Evolutionary conservation across 495 filamentous ascomycete genomes (phyloP).

Genomic region (Daldinia decipiens): DNA sequence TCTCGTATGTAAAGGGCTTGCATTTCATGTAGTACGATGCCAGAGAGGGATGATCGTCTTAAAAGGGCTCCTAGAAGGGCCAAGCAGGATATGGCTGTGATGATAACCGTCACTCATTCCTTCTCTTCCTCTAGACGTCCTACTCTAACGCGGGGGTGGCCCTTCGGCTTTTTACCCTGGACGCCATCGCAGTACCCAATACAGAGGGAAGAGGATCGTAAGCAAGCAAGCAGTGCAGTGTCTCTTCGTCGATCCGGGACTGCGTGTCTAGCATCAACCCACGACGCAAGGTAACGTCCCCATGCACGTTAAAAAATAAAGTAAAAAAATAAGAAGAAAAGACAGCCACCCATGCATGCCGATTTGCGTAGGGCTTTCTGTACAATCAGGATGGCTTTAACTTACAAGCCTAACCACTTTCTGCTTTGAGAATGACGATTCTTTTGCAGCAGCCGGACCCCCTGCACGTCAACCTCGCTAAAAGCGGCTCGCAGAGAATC

Average conservation of each 20-base stretch:
- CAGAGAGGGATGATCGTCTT: slow-evolving; percentile 15
- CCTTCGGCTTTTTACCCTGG: slow-evolving; percentile 36
- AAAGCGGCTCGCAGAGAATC: slow-evolving; percentile 46
- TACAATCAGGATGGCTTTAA: slow-evolving; percentile 35
- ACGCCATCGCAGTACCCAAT: slow-evolving; percentile 20
- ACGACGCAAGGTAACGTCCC: slow-evolving; percentile 44
- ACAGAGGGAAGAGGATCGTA: slow-evolving; percentile 33
- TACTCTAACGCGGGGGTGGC: slow-evolving; percentile 36
- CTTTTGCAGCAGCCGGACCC: slow-evolving; percentile 29
- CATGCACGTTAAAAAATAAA: slow-evolving; percentile 33
- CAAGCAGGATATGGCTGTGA: slow-evolving; percentile 16
- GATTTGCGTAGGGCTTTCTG: slow-evolving; percentile 36
- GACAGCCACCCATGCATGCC: slow-evolving; percentile 35
- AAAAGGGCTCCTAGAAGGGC: background rate
- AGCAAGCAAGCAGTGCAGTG: slow-evolving; percentile 18
- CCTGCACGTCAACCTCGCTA: slow-evolving; percentile 44
- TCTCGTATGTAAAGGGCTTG: slow-evolving; percentile 13
- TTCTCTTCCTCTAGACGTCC: background rate
- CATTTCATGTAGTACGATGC: slow-evolving; percentile 5
- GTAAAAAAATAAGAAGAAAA: slow-evolving; percentile 20
- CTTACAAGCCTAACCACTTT: slow-evolving; percentile 37
- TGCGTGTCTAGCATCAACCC: slow-evolving; percentile 39
- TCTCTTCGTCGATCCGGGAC: slow-evolving; percentile 41
- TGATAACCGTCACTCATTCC: slow-evolving; percentile 23
- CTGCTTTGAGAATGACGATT: slow-evolving; percentile 35